Conservation (phyloP, 2,329 filamentous ascomycete species). For the Penicillium corylophilum region DNA sequence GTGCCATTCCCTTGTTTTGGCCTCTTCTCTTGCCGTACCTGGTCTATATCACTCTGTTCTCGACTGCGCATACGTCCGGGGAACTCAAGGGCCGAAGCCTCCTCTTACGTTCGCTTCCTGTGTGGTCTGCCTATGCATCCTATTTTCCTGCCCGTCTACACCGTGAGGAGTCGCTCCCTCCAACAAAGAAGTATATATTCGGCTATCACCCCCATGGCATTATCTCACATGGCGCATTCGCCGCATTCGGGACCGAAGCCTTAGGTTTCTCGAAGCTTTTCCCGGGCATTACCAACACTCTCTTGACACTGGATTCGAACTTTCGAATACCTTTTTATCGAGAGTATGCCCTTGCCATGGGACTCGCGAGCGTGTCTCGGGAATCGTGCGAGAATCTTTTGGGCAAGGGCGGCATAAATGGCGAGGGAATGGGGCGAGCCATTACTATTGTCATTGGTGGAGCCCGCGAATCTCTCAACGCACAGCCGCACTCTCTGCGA, state of each 20-base stretch:
- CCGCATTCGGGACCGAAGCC: slow-evolving; percentile 85
- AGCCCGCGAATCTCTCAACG: slow-evolving; percentile 86
- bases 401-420: slow-evolving; percentile 71
- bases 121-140: slow-evolving; percentile 87
- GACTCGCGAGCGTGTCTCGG: slow-evolving; percentile 82
- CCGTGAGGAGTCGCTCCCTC: slow-evolving; percentile 74
- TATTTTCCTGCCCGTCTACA: slow-evolving; percentile 91
- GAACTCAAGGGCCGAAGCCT: slow-evolving; percentile 71
- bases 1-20: slow-evolving; percentile 90
- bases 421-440: slow-evolving; percentile 85
- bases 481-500: slow-evolving; percentile 71
- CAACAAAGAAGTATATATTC: slow-evolving; percentile 90
- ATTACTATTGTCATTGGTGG: slow-evolving; percentile 96
- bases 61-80: slow-evolving; percentile 73
- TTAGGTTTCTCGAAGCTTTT: slow-evolving; percentile 84
- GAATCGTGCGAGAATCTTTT: slow-evolving; percentile 89
- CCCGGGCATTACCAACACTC: slow-evolving; percentile 89
- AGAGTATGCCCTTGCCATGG: slow-evolving; percentile 88
- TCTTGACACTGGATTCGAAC: slow-evolving; percentile 92
- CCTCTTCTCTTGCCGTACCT: slow-evolving; percentile 75
- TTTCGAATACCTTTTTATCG: slow-evolving; percentile 92
- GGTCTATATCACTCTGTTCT: slow-evolving; percentile 73
- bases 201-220: slow-evolving; percentile 98
- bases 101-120: slow-evolving; percentile 66
- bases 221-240: slow-evolving; percentile 94